phyloP scores from a whole-genome alignment of 306 rosid genomes.

The Fragaria iinumae region DNA sequence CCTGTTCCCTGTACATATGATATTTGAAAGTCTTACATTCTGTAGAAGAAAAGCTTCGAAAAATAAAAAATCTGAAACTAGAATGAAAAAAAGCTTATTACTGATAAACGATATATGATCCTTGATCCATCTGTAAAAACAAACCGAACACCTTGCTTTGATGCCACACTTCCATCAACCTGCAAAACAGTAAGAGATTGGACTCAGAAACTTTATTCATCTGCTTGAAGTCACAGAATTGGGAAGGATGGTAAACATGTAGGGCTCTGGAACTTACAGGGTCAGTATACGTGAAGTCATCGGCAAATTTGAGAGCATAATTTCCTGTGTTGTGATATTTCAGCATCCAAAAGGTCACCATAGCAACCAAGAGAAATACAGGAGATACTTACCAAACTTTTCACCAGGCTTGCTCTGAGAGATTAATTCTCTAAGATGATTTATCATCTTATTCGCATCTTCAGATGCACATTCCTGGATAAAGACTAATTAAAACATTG shows the following conservation, averaged over 20 bases:
- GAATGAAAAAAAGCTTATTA: constrained; percentile 34
- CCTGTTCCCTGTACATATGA: constrained; percentile 77
- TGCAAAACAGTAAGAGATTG: constrained; percentile 24
- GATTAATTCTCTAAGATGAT: constrained; percentile 56
- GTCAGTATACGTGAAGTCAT: constrained; percentile 83
- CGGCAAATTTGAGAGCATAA: constrained; percentile 80
- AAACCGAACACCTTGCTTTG: constrained; percentile 94
- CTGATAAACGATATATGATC: constrained; percentile 93
- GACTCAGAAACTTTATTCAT: constrained; percentile 13
- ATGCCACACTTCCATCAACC: constrained; percentile 88
- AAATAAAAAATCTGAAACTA: background rate
- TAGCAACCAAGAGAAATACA: constrained; percentile 14
- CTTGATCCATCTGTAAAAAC: constrained; percentile 95
- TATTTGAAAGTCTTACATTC: constrained; percentile 9
- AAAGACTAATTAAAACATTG: constrained; percentile 26
- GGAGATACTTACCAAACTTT: constrained; percentile 61
- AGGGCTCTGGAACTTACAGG: constrained; percentile 55
- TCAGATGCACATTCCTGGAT: constrained; percentile 91
- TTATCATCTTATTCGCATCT: constrained; percentile 85
- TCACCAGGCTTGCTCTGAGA: constrained; percentile 79
- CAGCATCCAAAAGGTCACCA: constrained; percentile 14
- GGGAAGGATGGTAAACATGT: constrained; percentile 14
- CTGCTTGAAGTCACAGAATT: constrained; percentile 20
- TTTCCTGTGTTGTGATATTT: constrained; percentile 51
- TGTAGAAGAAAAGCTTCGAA: background rate